Conservation (phyloP, 2,329 filamentous ascomycete genomes). For the Fusarium globosum region DNA sequence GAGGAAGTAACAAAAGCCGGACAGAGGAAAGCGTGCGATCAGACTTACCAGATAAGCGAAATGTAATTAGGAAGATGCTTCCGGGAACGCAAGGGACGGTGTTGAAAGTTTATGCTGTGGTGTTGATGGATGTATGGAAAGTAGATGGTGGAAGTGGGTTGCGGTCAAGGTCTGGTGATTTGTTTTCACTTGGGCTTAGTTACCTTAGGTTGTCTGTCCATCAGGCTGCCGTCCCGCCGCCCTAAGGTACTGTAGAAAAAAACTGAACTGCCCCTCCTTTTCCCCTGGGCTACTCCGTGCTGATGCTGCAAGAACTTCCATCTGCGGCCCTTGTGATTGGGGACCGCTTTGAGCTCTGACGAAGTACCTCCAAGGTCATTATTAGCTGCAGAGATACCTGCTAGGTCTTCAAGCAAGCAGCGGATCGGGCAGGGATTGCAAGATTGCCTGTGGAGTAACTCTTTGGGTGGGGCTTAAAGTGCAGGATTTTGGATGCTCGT, state of each 20-base stretch:
- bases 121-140: constrained; percentile 24
- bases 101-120: constrained; percentile 23
- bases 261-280: constrained; percentile 43
- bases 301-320: constrained; percentile 2
- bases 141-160: constrained; percentile 37
- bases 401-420: background rate
- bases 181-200: constrained; percentile 32
- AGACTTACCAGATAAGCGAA: constrained; percentile 38
- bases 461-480: constrained; percentile 13
- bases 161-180: constrained; percentile 45
- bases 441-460: constrained; percentile 32
- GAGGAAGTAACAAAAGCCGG: background rate
- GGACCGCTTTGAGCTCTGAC: background rate
- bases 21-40: background rate
- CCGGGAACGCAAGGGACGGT: constrained; percentile 9
- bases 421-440: constrained; percentile 7
- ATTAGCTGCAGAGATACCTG: constrained; percentile 28
- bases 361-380: constrained; percentile 28
- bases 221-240: constrained; percentile 37
- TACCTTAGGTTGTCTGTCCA: constrained; percentile 4
- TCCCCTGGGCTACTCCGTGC: constrained; percentile 26
- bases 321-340: constrained; percentile 38
- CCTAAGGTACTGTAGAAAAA: constrained; percentile 2
- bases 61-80: constrained; percentile 25
- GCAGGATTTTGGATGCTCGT: background rate